These are phyloP conservation scores for Paxillus involutus DNA, from an alignment of 768 basidiomycete genomes.

Conservation along the genomic window DNA sequence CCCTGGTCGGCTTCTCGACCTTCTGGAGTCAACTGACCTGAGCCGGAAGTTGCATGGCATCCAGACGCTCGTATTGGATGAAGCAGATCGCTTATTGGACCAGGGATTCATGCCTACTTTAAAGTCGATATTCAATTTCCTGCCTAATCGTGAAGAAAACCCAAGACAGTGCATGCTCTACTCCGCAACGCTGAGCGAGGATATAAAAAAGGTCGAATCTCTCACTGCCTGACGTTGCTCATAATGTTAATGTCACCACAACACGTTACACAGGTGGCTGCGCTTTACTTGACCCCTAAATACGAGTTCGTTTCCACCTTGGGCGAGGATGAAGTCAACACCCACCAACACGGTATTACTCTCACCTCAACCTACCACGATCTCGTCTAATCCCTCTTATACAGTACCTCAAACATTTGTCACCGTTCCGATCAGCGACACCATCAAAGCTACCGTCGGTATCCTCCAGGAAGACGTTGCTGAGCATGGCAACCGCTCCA, in stretches of 20 bases:
- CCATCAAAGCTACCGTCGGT: slow-evolving; percentile 41
- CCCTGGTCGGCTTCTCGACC: slow-evolving; percentile 74
- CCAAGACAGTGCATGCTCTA: slow-evolving; percentile 69
- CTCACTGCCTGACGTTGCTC: neutral
- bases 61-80: slow-evolving; percentile 60
- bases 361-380: neutral
- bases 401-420: slow-evolving; percentile 47
- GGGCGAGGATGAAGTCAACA: slow-evolving; percentile 53
- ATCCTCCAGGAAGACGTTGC: slow-evolving; percentile 37
- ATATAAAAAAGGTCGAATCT: slow-evolving; percentile 51
- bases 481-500: slow-evolving; percentile 31
- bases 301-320: slow-evolving; percentile 58
- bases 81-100: slow-evolving; percentile 74
- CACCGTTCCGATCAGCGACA: slow-evolving; percentile 41
- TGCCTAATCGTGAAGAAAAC: slow-evolving; percentile 45
- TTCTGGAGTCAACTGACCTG: slow-evolving; percentile 50
- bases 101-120: slow-evolving; percentile 70
- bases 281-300: slow-evolving; percentile 25
- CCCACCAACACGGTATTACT: slow-evolving; percentile 56
- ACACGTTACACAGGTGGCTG: slow-evolving; percentile 19
- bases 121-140: slow-evolving; percentile 53
- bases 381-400: neutral
- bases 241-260: neutral
- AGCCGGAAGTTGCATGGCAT: slow-evolving; percentile 36
- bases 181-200: slow-evolving; percentile 74